These are phyloP conservation scores for Aristolochia contorta DNA, from an alignment of 164 flowering plant genomes.

Conservation along the genomic window DNA sequence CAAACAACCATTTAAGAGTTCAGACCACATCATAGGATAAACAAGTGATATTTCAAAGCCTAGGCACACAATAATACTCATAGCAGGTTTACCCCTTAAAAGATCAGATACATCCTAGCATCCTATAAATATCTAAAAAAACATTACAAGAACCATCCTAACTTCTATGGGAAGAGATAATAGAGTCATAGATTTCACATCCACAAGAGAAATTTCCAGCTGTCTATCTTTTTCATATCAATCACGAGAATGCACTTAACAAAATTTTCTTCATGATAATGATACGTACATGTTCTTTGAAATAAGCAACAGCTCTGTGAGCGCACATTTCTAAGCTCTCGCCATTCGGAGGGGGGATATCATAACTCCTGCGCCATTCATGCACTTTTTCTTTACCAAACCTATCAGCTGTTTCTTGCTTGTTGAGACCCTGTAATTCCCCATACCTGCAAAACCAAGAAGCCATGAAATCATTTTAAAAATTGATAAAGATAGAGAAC, in stretches of 20 bases:
- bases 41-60: background rate
- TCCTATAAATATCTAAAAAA: no score
- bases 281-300: slow-evolving; percentile 53
- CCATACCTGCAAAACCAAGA: slow-evolving; percentile 62
- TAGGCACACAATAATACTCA: background rate
- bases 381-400: slow-evolving; percentile 91
- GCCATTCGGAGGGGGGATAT: slow-evolving; percentile 94
- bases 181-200: no score
- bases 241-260: no score
- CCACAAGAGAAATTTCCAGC: no score
- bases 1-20: slow-evolving; percentile 6
- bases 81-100: background rate
- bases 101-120: background rate
- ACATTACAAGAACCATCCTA: no score
- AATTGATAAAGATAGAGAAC: background rate
- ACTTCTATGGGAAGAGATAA: no score
- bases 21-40: slow-evolving; percentile 5
- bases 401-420: slow-evolving; percentile 94
- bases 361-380: slow-evolving; percentile 96
- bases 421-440: slow-evolving; percentile 93
- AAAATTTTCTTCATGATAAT: no score
- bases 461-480: background rate
- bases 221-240: no score
- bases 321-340: slow-evolving; percentile 99
- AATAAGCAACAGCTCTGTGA: slow-evolving; percentile 96